phyloP scores from a whole-genome alignment of 768 basidiomycete species.

The Rhizopogon salebrosus region DNA sequence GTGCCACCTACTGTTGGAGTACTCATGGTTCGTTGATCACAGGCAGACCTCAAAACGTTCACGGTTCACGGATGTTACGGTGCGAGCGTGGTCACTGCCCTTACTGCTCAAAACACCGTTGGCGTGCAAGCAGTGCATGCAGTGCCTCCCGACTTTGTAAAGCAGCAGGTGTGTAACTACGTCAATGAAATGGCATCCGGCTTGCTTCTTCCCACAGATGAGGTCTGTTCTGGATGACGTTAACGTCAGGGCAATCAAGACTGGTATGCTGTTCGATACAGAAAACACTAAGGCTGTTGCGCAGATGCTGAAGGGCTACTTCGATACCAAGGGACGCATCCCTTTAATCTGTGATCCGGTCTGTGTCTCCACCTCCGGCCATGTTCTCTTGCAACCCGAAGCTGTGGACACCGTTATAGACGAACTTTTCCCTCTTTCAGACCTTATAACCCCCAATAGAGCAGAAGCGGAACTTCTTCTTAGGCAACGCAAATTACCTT shows the following conservation, averaged over 20 bases:
- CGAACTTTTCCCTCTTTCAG: slow-evolving; percentile 66
- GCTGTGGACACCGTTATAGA: slow-evolving; percentile 56
- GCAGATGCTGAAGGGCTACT: slow-evolving; percentile 40
- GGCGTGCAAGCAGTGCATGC: slow-evolving; percentile 77
- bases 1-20: not conserved
- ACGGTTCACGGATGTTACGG: slow-evolving; percentile 77
- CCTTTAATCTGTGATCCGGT: slow-evolving; percentile 85
- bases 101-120: slow-evolving; percentile 86
- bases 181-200: not conserved
- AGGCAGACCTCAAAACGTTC: slow-evolving; percentile 85
- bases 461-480: slow-evolving; percentile 72
- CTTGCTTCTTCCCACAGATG: slow-evolving; percentile 40
- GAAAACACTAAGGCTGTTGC: slow-evolving; percentile 49
- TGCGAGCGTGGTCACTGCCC: slow-evolving; percentile 74
- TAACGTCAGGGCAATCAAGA: slow-evolving; percentile 70
- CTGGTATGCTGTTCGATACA: slow-evolving; percentile 80
- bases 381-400: slow-evolving; percentile 62
- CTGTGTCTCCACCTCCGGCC: slow-evolving; percentile 86
- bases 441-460: slow-evolving; percentile 81
- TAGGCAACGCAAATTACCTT: slow-evolving; percentile 25
- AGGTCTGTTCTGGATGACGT: slow-evolving; percentile 68
- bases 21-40: not conserved
- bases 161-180: slow-evolving; percentile 53
- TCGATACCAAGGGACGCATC: slow-evolving; percentile 28
- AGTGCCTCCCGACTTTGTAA: slow-evolving; percentile 64